Evolutionary conservation across 768 basidiomycete genomes (phyloP), one percentile per base, ranked within the genome.

Genomic region (Antrodiella citrinella): DNA sequence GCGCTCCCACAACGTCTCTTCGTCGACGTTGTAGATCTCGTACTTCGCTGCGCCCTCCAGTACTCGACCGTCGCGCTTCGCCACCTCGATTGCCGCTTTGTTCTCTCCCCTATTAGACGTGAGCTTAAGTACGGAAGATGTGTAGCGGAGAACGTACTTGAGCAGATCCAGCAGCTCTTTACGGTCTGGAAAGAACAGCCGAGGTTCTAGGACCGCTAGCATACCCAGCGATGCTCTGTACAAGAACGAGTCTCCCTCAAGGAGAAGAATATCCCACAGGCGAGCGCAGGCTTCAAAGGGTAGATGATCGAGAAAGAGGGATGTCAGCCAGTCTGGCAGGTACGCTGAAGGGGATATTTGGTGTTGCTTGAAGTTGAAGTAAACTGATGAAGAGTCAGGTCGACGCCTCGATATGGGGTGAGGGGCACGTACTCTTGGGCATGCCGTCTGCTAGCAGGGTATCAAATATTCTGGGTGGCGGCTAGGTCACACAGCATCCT

Each of bases 361-460:
- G 62, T 93, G 89, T 59, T 92, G 89, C 63, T 93, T 91, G 69
- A 94, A 93, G 68, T 93, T 93, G 69, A 91, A 89, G 64, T 91
- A 93, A 54, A 95, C 91, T 92, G 44, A 7, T n/a, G 21, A 39
- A 19, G 19, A 10, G 41, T 9, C 41, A 19, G 5, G 15, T n/a
- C n/a, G n/a, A n/a, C n/a, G 23, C 19, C n/a, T n/a, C n/a, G n/a
- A n/a, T n/a, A n/a, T n/a, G n/a, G n/a, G n/a, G 44, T 43, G n/a
- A 13, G 20, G 10, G 24, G 12, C 26, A 56, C 80, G 62, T 59
- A 94, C 91, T 84, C 68, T 92, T 92, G 1, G 92, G 92, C 91
- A 95, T 92, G 23, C 84, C 82, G 64, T 95, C 92, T 15, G 92
- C 92, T 24, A 94, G 74, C 20, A 94, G 65, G 0, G 92, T 94